Evolutionary conservation across 1,284 basidiomycete species (phyloP), one percentile per base, ranked within the genome.

Genomic region (Cryptococcus sp.): DNA sequence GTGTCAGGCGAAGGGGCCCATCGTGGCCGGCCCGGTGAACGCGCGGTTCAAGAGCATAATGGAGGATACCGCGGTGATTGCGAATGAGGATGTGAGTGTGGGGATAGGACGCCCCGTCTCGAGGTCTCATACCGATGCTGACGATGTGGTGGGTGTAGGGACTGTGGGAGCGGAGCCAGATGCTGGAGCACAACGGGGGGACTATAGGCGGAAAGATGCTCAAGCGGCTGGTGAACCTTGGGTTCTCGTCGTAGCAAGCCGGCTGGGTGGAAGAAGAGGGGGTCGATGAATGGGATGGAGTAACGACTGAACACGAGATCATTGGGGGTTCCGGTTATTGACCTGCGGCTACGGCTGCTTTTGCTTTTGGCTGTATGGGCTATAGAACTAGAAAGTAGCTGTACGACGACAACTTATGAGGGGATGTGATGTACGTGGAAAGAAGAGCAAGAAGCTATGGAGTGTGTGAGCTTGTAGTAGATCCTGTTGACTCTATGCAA

Each of bases 51-150:
- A 60, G 20, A 55, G 52, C n/a, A 44, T 71, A 5, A 63, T 76
- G 15, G 60, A 68, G 46, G 70, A 71, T 16, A 71, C 71, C 1
- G 62, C 62, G 4, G 60, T 76, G 28, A 71, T 76, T 16, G 23
- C 52, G 1, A 63, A 64, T 50, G 73, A 76, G 50, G 73, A 76
- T 57, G 73, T 73, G 56, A 71, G 72, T 67, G 18, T 15, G n/a
- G n/a, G n/a, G n/a, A n/a, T n/a, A 16, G 15, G 20, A 35, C 9
- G 8, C 18, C 6, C 20, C 28, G 13, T 43, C 16, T 20, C 16
- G 28, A 49, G 39, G 21, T 18, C 35, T n/a, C 28, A 12, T 11
- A 16, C 35, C 51, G 42, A 11, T 46, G 18, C 7, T 18, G 28
- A 28, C 46, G 20, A 53, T 21, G 13, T 45, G 23, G 16, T 23